Evolutionary conservation across 352 stramenopile genomes (phyloP).

Genomic region (Pythium diclinum): DNA sequence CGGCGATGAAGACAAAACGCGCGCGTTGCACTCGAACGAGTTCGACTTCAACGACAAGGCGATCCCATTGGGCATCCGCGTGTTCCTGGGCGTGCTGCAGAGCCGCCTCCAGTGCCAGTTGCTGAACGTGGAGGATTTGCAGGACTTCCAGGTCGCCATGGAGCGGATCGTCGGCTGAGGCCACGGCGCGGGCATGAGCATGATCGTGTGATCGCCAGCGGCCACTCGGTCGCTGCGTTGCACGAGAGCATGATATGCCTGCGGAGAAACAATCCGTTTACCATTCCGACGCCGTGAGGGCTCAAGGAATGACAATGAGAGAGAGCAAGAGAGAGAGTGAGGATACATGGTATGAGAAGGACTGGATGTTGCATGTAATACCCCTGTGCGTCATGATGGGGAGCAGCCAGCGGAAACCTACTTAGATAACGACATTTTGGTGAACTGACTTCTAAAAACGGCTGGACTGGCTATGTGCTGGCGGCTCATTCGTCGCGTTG

Average conservation of each 20-base stretch:
- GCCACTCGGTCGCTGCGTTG: neutral
- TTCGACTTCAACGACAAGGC: conserved; percentile 88
- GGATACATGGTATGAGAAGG: neutral
- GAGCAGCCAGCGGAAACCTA: neutral
- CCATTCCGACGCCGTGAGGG: neutral
- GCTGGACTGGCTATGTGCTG: neutral
- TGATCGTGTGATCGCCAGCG: conserved; percentile 15
- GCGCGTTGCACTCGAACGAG: conserved; percentile 73
- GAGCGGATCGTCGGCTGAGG: conserved; percentile 50
- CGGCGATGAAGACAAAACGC: conserved; percentile 46
- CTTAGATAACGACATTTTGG: neutral
- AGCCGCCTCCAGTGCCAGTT: conserved; percentile 62
- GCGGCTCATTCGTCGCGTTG: conserved; percentile 10
- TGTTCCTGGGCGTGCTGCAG: conserved; percentile 76
- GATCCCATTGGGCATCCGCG: conserved; percentile 71
- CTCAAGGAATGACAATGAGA: neutral
- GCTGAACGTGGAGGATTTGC: conserved; percentile 65
- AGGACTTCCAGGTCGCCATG: conserved; percentile 76
- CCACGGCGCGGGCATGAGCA: conserved; percentile 20
- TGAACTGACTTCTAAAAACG: neutral
- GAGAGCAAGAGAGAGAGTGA: conserved; percentile 4
- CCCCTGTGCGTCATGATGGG: neutral
- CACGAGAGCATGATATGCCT: conserved; percentile 9
- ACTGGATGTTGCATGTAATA: conserved; percentile 2
- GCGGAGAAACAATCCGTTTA: conserved; percentile 13